phyloP scores from a whole-genome alignment of 305 asterid species.

The Fraxinus albicans region DNA sequence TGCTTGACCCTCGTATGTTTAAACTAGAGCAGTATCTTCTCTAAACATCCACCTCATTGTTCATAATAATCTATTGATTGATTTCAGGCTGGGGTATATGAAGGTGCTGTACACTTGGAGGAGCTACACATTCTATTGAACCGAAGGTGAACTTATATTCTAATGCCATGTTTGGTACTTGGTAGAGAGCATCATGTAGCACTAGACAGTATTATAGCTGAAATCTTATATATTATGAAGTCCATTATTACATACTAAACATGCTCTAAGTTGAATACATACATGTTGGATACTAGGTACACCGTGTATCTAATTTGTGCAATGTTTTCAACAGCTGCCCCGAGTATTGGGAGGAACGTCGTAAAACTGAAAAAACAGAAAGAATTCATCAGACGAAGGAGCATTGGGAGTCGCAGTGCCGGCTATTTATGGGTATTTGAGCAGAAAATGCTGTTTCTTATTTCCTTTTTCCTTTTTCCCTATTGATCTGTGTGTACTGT shows the following conservation, averaged over 20 bases:
- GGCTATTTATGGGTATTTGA: slow-evolving; percentile 65
- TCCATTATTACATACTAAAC: neutral
- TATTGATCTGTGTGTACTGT: neutral
- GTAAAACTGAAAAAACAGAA: slow-evolving; percentile 65
- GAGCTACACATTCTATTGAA: slow-evolving; percentile 79
- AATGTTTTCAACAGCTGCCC: slow-evolving; percentile 59
- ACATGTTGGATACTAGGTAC: neutral
- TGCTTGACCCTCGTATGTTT: neutral
- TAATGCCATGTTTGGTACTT: neutral
- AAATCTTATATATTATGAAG: neutral
- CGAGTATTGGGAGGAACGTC: slow-evolving; percentile 72
- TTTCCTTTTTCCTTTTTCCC: neutral
- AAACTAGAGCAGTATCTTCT: neutral
- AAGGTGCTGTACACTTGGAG: slow-evolving; percentile 72
- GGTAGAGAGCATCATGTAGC: neutral
- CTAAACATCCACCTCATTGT: neutral
- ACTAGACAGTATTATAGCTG: neutral
- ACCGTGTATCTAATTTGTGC: neutral
- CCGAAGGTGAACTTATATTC: slow-evolving; percentile 43
- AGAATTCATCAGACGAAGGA: slow-evolving; percentile 75
- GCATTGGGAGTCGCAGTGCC: slow-evolving; percentile 85
- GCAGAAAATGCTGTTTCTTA: neutral
- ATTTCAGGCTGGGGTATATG: slow-evolving; percentile 65
- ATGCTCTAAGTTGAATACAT: neutral
- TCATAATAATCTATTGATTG: neutral